A percentile compares a stretch with the other conserved stretches of the same genome.
These are phyloP conservation scores for Besnoitia besnoiti DNA, from an alignment of 169 alveolate genomes.

Conservation along the genomic window DNA sequence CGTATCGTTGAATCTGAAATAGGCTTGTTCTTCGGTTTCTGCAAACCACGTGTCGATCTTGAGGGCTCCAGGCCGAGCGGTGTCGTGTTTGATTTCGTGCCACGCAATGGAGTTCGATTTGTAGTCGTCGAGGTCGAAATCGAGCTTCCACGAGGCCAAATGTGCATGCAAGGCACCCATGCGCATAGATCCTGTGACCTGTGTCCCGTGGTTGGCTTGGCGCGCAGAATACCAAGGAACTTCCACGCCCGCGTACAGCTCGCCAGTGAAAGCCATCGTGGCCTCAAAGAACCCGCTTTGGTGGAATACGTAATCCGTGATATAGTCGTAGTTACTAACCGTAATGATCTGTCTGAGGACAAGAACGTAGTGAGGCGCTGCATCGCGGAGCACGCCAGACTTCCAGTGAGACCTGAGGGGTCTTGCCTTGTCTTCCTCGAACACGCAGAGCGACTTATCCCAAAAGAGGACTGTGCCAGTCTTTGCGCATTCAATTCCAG, in stretches of 20 bases:
- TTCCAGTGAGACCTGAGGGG: constrained; percentile 78
- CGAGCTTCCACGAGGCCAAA: constrained; percentile 77
- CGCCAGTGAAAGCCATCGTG: constrained; percentile 77
- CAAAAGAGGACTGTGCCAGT: constrained; percentile 72
- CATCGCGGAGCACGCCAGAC: constrained; percentile 76
- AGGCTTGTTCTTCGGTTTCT: constrained; percentile 73
- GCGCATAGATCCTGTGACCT: constrained; percentile 75
- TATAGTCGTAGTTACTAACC: constrained; percentile 78
- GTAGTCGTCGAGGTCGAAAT: constrained; percentile 73
- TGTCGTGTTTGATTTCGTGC: constrained; percentile 72
- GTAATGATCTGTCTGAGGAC: constrained; percentile 75
- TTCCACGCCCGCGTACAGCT: constrained; percentile 78
- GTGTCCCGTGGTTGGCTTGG: constrained; percentile 74
- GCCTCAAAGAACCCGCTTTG: constrained; percentile 73
- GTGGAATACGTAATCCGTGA: constrained; percentile 74
- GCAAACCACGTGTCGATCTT: constrained; percentile 72
- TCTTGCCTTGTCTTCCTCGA: constrained; percentile 75
- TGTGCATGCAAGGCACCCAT: constrained; percentile 80
- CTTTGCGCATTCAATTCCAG: constrained; percentile 77
- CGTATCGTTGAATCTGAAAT: constrained; percentile 71
- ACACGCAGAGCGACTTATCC: constrained; percentile 75
- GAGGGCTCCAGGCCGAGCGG: constrained; percentile 73
- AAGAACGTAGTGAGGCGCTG: constrained; percentile 74
- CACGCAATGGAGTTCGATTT: constrained; percentile 71
- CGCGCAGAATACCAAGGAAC: constrained; percentile 78